These are phyloP conservation scores for Phyllosticta citriasiana DNA, from an alignment of 2,329 filamentous ascomycete species.

Conservation along the genomic window DNA sequence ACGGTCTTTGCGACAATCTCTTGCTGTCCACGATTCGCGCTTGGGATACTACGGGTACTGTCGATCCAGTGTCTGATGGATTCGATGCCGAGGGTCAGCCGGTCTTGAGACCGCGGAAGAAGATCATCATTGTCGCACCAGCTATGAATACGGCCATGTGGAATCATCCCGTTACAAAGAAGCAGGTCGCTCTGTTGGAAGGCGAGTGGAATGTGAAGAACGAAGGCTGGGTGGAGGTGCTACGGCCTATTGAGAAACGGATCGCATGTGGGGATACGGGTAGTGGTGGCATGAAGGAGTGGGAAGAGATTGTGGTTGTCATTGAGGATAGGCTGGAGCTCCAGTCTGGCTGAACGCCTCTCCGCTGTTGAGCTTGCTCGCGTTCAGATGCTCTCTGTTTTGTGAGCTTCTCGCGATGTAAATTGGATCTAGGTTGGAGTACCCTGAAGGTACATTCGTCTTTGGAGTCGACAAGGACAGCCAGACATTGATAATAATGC, in stretches of 20 bases:
- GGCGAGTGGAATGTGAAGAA: conserved; percentile 59
- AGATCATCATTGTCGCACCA: conserved; percentile 64
- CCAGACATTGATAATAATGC: too few species aligned
- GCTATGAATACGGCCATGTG: conserved; percentile 92
- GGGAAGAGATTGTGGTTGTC: conserved; percentile 60
- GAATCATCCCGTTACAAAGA: conserved; percentile 68
- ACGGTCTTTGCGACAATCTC: conserved; percentile 69
- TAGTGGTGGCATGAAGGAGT: conserved; percentile 72
- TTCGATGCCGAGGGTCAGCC: background rate
- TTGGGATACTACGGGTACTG: conserved; percentile 67
- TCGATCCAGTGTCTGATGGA: conserved; percentile 33
- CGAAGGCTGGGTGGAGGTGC: conserved; percentile 54
- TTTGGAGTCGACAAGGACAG: too few species aligned
- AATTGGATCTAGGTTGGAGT: too few species aligned
- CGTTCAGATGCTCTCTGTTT: too few species aligned
- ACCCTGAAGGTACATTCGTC: too few species aligned
- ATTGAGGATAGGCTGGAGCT: conserved; percentile 45
- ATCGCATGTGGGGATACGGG: conserved; percentile 81
- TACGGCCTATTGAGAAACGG: conserved; percentile 63
- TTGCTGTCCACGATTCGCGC: conserved; percentile 66
- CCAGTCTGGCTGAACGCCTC: background rate
- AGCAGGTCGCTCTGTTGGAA: conserved; percentile 59
- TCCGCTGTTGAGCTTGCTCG: too few species aligned
- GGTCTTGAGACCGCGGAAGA: conserved; percentile 32
- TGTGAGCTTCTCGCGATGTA: too few species aligned